Conservation (phyloP, 257 asterid species). For the Fraxinus anomala region DNA sequence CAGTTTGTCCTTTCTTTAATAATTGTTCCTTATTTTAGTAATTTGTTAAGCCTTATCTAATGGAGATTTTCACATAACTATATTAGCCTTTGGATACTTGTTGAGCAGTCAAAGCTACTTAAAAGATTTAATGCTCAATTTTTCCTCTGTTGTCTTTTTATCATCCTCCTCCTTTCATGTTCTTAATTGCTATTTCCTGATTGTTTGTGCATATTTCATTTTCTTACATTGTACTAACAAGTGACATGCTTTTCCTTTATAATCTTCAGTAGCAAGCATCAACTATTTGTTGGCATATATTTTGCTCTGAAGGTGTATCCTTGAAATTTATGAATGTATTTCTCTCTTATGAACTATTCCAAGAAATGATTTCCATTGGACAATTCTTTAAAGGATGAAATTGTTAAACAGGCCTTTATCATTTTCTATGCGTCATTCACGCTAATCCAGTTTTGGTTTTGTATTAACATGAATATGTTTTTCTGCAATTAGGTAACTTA, state of each 20-base stretch:
- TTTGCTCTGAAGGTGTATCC: background rate
- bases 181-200: background rate
- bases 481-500: slow-evolving; percentile 62
- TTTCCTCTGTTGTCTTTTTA: background rate
- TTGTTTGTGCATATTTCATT: background rate
- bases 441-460: slow-evolving; percentile 1
- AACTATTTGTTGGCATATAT: background rate
- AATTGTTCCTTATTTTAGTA: background rate
- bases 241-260: background rate
- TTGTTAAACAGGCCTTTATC: slow-evolving; percentile 4
- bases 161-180: background rate
- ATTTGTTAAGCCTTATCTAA: background rate
- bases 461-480: slow-evolving; percentile 25
- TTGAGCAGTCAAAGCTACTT: background rate
- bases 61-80: background rate
- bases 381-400: background rate
- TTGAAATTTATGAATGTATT: background rate
- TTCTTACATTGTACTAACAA: background rate
- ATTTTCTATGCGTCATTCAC: background rate
- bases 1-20: background rate
- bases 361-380: background rate
- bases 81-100: background rate
- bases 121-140: background rate
- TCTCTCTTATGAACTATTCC: background rate
- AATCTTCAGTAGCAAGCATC: background rate